A percentile compares a stretch with the other conserved stretches of the same genome.
phyloP scores from a whole-genome alignment of 2,329 filamentous ascomycete species.

The Fusarium ambrosium region DNA sequence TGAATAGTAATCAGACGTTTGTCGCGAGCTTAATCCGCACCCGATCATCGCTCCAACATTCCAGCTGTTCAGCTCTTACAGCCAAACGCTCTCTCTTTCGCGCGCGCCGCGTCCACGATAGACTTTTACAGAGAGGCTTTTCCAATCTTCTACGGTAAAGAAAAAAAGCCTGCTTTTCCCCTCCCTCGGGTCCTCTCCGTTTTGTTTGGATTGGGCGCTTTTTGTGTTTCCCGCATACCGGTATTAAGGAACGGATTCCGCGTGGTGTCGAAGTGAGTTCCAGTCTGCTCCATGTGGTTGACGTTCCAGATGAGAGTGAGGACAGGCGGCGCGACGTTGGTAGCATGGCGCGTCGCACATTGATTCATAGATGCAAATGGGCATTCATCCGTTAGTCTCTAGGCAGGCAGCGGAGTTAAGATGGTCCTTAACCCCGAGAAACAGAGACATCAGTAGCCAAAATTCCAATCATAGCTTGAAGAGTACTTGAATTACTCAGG shows the following conservation, averaged over 20 bases:
- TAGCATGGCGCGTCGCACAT: background rate
- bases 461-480: background rate
- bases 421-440: background rate
- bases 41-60: conserved; percentile 3
- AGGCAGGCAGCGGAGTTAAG: background rate
- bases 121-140: background rate
- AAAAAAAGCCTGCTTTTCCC: background rate
- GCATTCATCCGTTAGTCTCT: background rate
- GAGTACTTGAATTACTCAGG: background rate
- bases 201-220: background rate
- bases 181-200: background rate
- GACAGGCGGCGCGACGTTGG: background rate
- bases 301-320: background rate
- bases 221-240: background rate
- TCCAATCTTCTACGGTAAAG: conserved; percentile 18
- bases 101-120: background rate
- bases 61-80: conserved; percentile 11
- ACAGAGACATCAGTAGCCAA: background rate
- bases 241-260: background rate
- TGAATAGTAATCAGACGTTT: background rate
- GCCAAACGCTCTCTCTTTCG: background rate
- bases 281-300: background rate
- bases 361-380: background rate
- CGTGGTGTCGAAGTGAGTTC: background rate
- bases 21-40: background rate